Percentiles rank a stretch among this genome's conserved stretches.
Conservation (phyloP, 108 stramenopile species). For the Seminavis robusta region DNA sequence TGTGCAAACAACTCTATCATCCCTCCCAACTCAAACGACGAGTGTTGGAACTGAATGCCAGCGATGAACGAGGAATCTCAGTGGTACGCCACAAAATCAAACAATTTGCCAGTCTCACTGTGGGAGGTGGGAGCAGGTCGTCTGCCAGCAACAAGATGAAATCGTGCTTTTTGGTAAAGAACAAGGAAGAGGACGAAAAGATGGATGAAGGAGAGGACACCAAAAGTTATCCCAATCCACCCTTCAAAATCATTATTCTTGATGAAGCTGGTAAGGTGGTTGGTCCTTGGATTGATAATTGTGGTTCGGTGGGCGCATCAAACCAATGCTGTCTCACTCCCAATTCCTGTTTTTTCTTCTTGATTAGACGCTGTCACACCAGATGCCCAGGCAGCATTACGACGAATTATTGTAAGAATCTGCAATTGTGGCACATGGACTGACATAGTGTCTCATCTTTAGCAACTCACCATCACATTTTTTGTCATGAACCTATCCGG, state of each 20-base stretch:
- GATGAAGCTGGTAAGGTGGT: constrained; percentile 99
- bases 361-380: constrained; percentile 96
- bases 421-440: too few species aligned
- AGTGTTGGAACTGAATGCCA: constrained; percentile 96
- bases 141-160: too few species aligned
- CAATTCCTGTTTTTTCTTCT: too few species aligned
- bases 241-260: constrained; percentile 98
- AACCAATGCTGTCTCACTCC: too few species aligned
- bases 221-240: constrained; percentile 92
- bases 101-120: constrained; percentile 85
- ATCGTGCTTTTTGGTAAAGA: constrained; percentile 43
- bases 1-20: constrained; percentile 87
- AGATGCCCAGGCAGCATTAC: constrained; percentile 99
- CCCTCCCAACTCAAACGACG: constrained; percentile 75
- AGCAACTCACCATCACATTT: too few species aligned
- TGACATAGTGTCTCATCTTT: too few species aligned
- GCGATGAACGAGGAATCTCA: constrained; percentile 96
- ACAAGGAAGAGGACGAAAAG: constrained; percentile 22
- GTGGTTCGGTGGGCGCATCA: too few species aligned
- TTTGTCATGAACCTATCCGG: too few species aligned
- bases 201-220: too few species aligned
- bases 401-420: constrained; percentile 93
- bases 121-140: constrained; percentile 33
- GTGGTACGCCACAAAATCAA: constrained; percentile 99
- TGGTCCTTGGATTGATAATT: too few species aligned